A percentile compares a stretch with the other conserved stretches of the same genome.
These are phyloP conservation scores for Blastobotrys raffinosifermentans DNA, from an alignment of 1,139 yeast genomes.

Conservation along the genomic window DNA sequence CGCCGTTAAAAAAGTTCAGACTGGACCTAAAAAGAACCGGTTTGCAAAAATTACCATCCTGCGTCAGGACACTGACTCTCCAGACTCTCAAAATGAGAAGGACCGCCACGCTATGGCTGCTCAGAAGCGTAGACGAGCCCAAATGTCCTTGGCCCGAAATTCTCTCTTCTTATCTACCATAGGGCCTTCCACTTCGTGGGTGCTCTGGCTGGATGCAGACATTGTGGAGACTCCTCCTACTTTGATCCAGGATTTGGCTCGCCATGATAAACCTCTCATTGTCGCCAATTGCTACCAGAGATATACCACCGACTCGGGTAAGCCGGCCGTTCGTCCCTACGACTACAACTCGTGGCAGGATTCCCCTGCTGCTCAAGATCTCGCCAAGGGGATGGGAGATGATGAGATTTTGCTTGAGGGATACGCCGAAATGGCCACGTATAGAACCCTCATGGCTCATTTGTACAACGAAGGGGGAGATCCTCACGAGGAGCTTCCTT, in stretches of 20 bases:
- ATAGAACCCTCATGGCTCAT: slow-evolving; percentile 92
- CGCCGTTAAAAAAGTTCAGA: slow-evolving; percentile 66
- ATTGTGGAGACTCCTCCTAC: slow-evolving; percentile 80
- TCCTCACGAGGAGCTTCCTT: slow-evolving; percentile 51
- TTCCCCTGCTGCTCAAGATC: slow-evolving; percentile 71
- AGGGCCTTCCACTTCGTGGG: slow-evolving; percentile 89
- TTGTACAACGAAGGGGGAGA: slow-evolving; percentile 65
- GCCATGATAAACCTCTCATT: slow-evolving; percentile 77
- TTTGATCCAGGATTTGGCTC: slow-evolving; percentile 79
- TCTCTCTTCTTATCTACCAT: slow-evolving; percentile 84
- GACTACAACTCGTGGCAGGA: slow-evolving; percentile 97
- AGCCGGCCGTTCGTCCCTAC: slow-evolving; percentile 70
- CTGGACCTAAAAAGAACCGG: slow-evolving; percentile 48
- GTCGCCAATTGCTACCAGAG: slow-evolving; percentile 93
- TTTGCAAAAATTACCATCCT: slow-evolving; percentile 78
- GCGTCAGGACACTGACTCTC: slow-evolving; percentile 82
- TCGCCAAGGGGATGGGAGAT: slow-evolving; percentile 66
- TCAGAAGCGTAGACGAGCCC: slow-evolving; percentile 83
- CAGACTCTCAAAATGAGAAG: slow-evolving; percentile 53
- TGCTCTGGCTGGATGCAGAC: slow-evolving; percentile 93
- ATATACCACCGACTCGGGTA: slow-evolving; percentile 50
- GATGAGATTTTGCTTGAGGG: slow-evolving; percentile 93
- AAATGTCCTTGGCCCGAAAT: slow-evolving; percentile 93
- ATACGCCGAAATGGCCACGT: slow-evolving; percentile 86
- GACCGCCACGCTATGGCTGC: slow-evolving; percentile 67